Conservation (phyloP, 129 eudicot genomes). For the Flaveria robusta region DNA sequence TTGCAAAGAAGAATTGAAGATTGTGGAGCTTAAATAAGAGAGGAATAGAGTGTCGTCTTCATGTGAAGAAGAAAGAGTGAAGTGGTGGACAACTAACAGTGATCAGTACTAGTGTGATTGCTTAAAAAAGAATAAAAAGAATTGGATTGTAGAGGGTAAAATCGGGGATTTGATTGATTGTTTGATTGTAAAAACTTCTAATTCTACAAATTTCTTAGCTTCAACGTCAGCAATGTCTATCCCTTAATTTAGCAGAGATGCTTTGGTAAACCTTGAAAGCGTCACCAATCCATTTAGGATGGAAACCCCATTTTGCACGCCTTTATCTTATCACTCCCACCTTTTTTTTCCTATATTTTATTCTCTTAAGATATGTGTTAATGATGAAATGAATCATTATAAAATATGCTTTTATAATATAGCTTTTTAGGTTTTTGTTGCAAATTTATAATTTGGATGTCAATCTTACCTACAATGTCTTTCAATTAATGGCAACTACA, state of each 20-base stretch:
- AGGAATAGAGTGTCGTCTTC: not conserved
- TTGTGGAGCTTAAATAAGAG: slow-evolving; percentile 29
- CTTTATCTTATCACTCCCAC: slow-evolving; percentile 21
- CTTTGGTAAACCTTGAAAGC: slow-evolving; percentile 37
- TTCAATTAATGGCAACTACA: too few relatives aligned
- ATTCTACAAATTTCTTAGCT: slow-evolving; percentile 29
- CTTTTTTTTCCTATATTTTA: not conserved
- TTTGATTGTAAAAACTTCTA: slow-evolving; percentile 10
- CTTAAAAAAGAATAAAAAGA: not conserved
- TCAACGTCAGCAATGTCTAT: slow-evolving; percentile 31
- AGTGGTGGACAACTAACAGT: slow-evolving; percentile 11
- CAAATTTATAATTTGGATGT: too few relatives aligned
- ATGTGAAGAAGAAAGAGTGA: slow-evolving; percentile 19
- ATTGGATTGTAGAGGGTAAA: slow-evolving; percentile 3
- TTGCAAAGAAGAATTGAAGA: slow-evolving; percentile 19
- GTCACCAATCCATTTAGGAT: slow-evolving; percentile 19
- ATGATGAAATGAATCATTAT: too few relatives aligned
- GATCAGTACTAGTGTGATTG: slow-evolving; percentile 1
- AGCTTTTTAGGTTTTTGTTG: too few relatives aligned
- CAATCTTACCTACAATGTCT: too few relatives aligned
- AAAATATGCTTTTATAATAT: too few relatives aligned
- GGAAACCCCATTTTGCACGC: slow-evolving; percentile 29
- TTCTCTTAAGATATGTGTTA: too few relatives aligned
- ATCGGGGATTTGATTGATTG: not conserved
- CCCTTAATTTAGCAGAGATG: slow-evolving; percentile 27